Base-by-base conservation (phyloP, 177 flowering plant genomes). In the Telopea speciosissima region DNA sequence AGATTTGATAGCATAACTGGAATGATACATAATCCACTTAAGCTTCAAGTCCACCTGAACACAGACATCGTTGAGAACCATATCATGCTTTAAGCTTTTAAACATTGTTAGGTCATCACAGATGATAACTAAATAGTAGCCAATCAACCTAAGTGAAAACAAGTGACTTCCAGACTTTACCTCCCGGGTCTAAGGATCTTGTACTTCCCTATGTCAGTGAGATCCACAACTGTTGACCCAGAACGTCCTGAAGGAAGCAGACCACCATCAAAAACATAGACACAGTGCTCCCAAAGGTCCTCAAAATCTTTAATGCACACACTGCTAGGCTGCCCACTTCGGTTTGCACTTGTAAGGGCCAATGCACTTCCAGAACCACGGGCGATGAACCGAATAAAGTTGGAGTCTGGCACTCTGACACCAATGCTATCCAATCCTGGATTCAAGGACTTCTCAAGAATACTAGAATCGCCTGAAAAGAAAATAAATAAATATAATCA, bases 291-390 rank as follows among this genome's bases (percentile, higher is more conserved):
- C 99, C 98, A 93, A 17, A 96, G 87, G 69, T 79, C 77, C 78
- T 89, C 89, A 76, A 96, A 96, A 77, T 96, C 97, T 28, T 85
- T 78, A 69, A 89, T 83, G 79, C 84, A 77, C n/a, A 93, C 85
- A 68, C 97, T 93, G 71, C 97, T 93, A 31, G 90, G 90, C 66
- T 89, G 85, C 63, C 98, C 99, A 71, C 90, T 90, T 44, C 89
- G 77, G 78, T 96, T 93, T 69, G 96, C 98, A 75, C 98, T 91
- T 11, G 98, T 93, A 62, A 96, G 95, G 66, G 99, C 96, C 73
- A 93, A 67, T 10, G 98, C 98, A 78, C 87, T 91, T 74, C 85
- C 82, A 52, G 85, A 85, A 73, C 93, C 93, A 70, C 88, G 87
- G 52, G 93, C 83, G 76, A 96, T 77, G 40, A 49, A 74, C 78